Evolutionary conservation across 2,329 filamentous ascomycete species (phyloP).

Genomic region (Penicillium sp.): DNA sequence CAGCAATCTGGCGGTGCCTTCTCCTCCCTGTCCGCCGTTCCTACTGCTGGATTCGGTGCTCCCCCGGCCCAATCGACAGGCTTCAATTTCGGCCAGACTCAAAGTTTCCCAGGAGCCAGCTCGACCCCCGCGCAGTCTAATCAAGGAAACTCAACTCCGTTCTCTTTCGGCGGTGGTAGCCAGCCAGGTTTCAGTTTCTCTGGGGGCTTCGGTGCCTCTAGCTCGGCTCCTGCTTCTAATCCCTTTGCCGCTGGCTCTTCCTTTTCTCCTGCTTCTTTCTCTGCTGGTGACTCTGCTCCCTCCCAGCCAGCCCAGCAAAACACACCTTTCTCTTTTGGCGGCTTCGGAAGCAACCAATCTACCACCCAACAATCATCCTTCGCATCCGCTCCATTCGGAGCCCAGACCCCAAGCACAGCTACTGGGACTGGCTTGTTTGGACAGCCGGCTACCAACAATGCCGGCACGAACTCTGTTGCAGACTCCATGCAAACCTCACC

Average conservation of each 20-base stretch:
- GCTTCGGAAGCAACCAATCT: conserved; percentile 11
- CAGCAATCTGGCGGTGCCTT: conserved; percentile 11
- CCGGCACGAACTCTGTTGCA: conserved; percentile 9
- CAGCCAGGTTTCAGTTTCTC: conserved; percentile 18
- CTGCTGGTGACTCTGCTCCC: conserved; percentile 7
- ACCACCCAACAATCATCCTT: conserved; percentile 10
- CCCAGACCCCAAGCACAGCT: neutral
- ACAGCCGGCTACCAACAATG: conserved; percentile 8
- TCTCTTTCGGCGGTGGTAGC: conserved; percentile 21
- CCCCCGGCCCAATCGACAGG: conserved; percentile 11
- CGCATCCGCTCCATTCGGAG: conserved; percentile 14
- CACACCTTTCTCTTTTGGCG: conserved; percentile 10
- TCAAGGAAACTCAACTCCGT: conserved; percentile 14
- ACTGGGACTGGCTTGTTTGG: conserved; percentile 13
- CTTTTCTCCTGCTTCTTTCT: conserved; percentile 1
- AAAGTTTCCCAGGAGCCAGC: conserved; percentile 24
- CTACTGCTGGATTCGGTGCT: conserved; percentile 8
- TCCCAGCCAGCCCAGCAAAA: conserved; percentile 2
- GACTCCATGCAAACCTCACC: conserved; percentile 27
- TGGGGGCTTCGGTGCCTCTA: conserved; percentile 1
- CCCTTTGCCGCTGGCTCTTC: conserved; percentile 16
- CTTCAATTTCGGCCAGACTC: conserved; percentile 24
- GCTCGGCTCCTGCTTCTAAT: conserved; percentile 16
- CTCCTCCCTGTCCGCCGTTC: conserved; percentile 9
- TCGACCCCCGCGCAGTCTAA: conserved; percentile 9